Base-by-base conservation (phyloP, 179 eudicot species). In the Beta corolliflora region DNA sequence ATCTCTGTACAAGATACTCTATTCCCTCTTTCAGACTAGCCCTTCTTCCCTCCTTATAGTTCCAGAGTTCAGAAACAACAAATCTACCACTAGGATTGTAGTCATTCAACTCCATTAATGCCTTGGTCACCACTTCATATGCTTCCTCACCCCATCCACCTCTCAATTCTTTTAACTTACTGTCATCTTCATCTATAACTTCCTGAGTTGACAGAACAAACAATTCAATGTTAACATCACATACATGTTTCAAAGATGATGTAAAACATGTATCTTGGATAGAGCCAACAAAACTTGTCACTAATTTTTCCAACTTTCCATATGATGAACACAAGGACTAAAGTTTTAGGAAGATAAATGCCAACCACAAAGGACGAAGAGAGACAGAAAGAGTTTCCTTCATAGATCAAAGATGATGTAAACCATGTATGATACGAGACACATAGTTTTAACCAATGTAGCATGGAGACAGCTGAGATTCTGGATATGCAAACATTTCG, bases 61-160 rank as follows among this genome's bases (percentile, higher is more conserved):
- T 88, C 92, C 92, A 89, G 56, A 89, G 85, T 80, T 89, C 92
- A 10, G 85, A 76, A 77, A 89, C 88, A 60, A 86, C 88, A 77
- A 86, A 89, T 68, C 91, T 84, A 48, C 90, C 91, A 77, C 91
- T 89, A 46, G 91, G 86, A 78, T 89, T 89, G 81, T 88, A 86
- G 78, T 89, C 92, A 53, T 88, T 89, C 66, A 89, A 60, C 80
- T 89, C 92, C 83, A 88, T 25, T 60, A 89, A 80, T 18, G 92
- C 92, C 56, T 60, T 78, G 58, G 81, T 85, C 71, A 89, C 90
- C 16, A 81, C 81, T 25, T 69, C 76, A 76, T 88, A 86, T 21
- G 84, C 86, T 63, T 84, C 89, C 82, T 82, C 90, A 45, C 90
- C 91, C 90, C 89, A 87, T 71, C 53, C 60, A 76, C 45, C 46